phyloP scores from a whole-genome alignment of 495 filamentous ascomycete genomes.

The Podospora pseudocomata region DNA sequence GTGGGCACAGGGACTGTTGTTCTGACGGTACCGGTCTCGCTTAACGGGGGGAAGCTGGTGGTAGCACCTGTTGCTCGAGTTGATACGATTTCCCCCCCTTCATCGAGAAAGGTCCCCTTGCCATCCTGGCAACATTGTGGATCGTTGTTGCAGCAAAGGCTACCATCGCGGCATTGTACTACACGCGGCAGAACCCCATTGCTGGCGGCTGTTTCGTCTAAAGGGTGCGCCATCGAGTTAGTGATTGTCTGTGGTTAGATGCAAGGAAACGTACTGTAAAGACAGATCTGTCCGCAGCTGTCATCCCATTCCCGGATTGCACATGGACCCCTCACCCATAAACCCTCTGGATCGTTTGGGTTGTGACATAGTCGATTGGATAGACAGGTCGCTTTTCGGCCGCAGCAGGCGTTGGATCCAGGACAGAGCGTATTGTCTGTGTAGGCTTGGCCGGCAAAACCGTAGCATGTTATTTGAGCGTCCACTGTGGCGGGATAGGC shows the following conservation, averaged over 20 bases:
- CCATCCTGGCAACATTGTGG: slow-evolving; percentile 26
- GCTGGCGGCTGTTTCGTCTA: slow-evolving; percentile 12
- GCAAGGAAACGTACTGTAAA: slow-evolving; percentile 24
- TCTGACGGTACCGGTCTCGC: slow-evolving; percentile 9
- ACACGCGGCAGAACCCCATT: slow-evolving; percentile 25
- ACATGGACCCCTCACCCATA: slow-evolving; percentile 27
- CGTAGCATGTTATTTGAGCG: slow-evolving; percentile 17
- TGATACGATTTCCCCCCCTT: slow-evolving; percentile 17
- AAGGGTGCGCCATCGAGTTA: neutral
- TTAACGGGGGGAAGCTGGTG: slow-evolving; percentile 21
- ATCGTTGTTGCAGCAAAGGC: slow-evolving; percentile 31
- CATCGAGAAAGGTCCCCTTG: slow-evolving; percentile 26
- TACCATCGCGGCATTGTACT: slow-evolving; percentile 24
- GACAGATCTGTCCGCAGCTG: slow-evolving; percentile 30
- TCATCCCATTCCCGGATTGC: slow-evolving; percentile 19
- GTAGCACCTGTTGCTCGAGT: slow-evolving; percentile 12
- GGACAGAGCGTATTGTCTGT: slow-evolving; percentile 24
- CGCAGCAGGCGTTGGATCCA: slow-evolving; percentile 26
- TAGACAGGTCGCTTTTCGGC: slow-evolving; percentile 18
- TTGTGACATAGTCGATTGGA: slow-evolving; percentile 27
- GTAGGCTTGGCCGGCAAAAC: slow-evolving; percentile 9
- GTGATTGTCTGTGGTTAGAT: neutral
- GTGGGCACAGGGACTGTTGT: slow-evolving; percentile 7
- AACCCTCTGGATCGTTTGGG: slow-evolving; percentile 13
- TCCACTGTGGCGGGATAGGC: neutral